These are phyloP conservation scores for Petrea volubilis DNA, from an alignment of 257 asterid species.

Conservation along the genomic window DNA sequence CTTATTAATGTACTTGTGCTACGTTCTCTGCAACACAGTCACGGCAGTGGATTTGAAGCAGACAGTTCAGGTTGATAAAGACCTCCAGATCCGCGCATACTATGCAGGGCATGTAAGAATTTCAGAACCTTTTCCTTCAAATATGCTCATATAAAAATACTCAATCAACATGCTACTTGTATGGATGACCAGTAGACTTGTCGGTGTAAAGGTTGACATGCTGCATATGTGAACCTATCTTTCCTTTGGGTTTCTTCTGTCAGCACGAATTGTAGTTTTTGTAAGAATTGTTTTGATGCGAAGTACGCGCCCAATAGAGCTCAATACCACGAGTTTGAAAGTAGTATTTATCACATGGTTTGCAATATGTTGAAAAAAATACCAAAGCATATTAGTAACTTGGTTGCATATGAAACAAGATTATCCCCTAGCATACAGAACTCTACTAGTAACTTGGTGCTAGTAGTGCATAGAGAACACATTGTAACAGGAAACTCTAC, in stretches of 20 bases:
- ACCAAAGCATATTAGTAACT: background rate
- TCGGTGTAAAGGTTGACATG: background rate
- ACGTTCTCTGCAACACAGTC: slow-evolving; percentile 43
- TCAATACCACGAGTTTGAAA: background rate
- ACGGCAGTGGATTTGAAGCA: slow-evolving; percentile 92
- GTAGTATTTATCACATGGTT: background rate
- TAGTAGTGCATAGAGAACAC: background rate
- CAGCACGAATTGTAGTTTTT: background rate
- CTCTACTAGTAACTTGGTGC: background rate
- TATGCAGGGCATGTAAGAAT: slow-evolving; percentile 93
- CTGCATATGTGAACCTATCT: background rate
- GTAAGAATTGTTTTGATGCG: background rate
- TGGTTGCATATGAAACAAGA: background rate
- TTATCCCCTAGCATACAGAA: background rate
- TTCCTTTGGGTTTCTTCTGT: background rate
- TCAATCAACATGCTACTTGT: background rate
- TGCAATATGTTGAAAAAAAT: background rate
- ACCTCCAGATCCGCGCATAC: slow-evolving; percentile 89
- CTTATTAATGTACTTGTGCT: background rate
- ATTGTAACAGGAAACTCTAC: background rate
- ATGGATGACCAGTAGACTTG: background rate
- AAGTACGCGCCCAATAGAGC: background rate
- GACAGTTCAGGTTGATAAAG: slow-evolving; percentile 76
- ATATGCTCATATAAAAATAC: background rate
- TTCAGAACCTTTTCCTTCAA: slow-evolving; percentile 14